phyloP scores from a whole-genome alignment of 306 rosid species.

The Quercus robur region DNA sequence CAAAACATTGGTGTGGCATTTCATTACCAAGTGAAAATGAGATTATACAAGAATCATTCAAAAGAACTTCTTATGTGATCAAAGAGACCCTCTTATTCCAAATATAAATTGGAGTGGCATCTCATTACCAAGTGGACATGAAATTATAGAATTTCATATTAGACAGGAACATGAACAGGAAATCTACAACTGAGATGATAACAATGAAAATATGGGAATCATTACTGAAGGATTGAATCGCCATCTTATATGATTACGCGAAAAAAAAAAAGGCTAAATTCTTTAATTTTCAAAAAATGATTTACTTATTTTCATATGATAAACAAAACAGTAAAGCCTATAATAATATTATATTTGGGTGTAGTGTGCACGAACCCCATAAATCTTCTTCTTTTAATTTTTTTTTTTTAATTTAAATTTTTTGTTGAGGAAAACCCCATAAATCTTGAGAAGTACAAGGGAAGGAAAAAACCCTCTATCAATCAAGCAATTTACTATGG shows the following conservation, averaged over 20 bases:
- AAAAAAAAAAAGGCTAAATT: neutral
- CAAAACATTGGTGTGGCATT: too few relatives aligned
- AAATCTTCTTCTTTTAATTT: neutral
- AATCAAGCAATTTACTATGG: neutral
- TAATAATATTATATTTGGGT: neutral
- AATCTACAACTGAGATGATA: neutral
- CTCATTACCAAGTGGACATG: neutral
- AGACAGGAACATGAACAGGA: too few relatives aligned
- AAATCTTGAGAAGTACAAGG: neutral
- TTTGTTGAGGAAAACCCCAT: neutral
- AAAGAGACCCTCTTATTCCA: too few relatives aligned
- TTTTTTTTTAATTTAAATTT: too few relatives aligned
- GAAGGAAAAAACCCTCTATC: neutral
- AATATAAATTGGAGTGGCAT: too few relatives aligned
- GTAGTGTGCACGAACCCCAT: neutral
- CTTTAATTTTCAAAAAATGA: neutral
- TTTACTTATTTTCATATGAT: neutral
- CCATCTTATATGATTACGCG: neutral
- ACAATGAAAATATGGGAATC: neutral
- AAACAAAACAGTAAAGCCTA: neutral
- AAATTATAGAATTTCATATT: neutral
- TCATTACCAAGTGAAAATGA: neutral
- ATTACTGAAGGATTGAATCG: neutral
- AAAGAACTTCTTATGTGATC: too few relatives aligned
- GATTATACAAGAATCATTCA: too few relatives aligned